Base-by-base conservation (phyloP, 768 basidiomycete genomes). In the Pisolithus sp. region DNA sequence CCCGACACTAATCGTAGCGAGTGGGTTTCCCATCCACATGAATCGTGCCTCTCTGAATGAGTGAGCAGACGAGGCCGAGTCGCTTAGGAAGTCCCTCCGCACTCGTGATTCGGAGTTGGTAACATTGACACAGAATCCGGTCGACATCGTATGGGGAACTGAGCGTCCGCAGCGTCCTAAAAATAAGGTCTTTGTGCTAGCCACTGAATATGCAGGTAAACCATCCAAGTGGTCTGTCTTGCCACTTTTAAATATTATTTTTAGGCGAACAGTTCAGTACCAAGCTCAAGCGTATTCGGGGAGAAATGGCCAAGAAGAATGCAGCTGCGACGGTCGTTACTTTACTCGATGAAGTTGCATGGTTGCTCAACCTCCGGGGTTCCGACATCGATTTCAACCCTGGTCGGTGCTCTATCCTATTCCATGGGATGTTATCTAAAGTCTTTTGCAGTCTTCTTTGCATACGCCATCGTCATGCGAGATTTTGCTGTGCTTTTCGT, bases 291-390 rank as follows among this genome's bases (percentile, higher is more conserved):
- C 70, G 73, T 18, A 69, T 92, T 5, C 76, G 91, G 31, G 76
- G 82, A 51, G 83, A 86, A 54, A 57, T 95, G 49, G 71, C 70
- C n/a, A 78, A 83, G 61, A 72, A 76, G 53, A 68, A 73, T 3
- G 71, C 69, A 1, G 64, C 72, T 57, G 92, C 87, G 2, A 67
- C 89, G 39, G 83, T 95, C 1, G 78, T 97, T 4, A 86, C 78
- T n/a, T 83, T 86, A 76, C 79, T 98, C 20, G 95, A 98, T 66
- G 95, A 98, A 65, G 82, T 95, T 46, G 93, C 92, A 0, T 98
- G 93, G 93, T 63, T 93, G 37, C 89, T 92, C 71, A 94, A 97
- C 67, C 73, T 99, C 30, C 84, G 95, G 55, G 94, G 93, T 1
- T 80, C 83, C 2, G 95, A 97, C 64, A 94, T 98, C 60, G 83